A percentile compares a stretch with the other conserved stretches of the same genome.
Conservation (phyloP, 768 basidiomycete genomes). For the Pleurotus ostreatus region DNA sequence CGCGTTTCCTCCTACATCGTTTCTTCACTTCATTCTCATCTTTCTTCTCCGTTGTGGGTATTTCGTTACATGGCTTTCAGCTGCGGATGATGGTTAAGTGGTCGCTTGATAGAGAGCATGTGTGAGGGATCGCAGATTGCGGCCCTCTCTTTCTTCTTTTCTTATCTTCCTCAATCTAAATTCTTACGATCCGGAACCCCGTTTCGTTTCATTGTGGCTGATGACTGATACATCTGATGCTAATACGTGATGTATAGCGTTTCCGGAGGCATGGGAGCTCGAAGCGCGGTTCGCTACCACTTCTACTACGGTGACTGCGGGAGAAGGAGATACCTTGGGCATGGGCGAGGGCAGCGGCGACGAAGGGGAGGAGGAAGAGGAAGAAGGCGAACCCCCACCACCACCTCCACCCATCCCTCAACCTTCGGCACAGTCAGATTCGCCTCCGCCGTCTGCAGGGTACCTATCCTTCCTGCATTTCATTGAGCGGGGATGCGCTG, state of each 20-base stretch:
- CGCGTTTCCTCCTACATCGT: background rate
- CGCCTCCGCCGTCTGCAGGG: constrained; percentile 29
- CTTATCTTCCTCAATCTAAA: too few relatives aligned
- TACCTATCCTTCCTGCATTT: constrained; percentile 79
- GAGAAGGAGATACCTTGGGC: constrained; percentile 27
- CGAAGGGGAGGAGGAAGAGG: constrained; percentile 15
- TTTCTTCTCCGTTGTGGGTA: too few relatives aligned
- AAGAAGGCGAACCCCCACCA: background rate
- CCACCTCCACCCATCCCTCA: too few relatives aligned
- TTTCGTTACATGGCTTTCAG: too few relatives aligned
- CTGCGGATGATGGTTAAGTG: too few relatives aligned
- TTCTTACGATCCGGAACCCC: background rate
- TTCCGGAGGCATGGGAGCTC: constrained; percentile 61
- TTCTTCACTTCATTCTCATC: too few relatives aligned
- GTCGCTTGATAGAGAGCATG: too few relatives aligned
- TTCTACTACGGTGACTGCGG: too few relatives aligned
- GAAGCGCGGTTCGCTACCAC: constrained; percentile 21
- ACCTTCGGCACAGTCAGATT: too few relatives aligned
- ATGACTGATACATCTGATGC: too few relatives aligned
- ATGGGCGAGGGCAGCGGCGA: constrained; percentile 23
- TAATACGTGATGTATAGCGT: constrained; percentile 36
- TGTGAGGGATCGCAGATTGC: too few relatives aligned
- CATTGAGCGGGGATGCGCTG: constrained; percentile 74
- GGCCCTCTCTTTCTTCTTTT: too few relatives aligned
- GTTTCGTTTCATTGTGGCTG: background rate